Evolutionary conservation across 1,139 yeast species (phyloP).

Genomic region (Geotrichum restrictum): DNA sequence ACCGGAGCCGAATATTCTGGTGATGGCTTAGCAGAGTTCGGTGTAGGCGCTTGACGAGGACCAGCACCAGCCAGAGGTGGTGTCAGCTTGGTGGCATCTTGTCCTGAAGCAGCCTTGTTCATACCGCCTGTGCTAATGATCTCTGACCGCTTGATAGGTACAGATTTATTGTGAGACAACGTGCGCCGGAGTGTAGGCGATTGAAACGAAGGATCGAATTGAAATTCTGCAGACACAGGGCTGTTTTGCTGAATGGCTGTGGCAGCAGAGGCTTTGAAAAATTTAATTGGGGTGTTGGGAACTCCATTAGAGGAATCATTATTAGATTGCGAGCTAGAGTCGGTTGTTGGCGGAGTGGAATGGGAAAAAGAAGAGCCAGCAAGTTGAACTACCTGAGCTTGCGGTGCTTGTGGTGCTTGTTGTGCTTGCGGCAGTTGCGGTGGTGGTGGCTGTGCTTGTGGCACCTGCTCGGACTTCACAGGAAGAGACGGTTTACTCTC

Average conservation of each 20-base stretch:
- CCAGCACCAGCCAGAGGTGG: neutral
- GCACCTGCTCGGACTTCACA: neutral
- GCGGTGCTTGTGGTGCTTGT: neutral
- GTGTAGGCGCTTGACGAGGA: neutral
- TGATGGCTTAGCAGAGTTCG: too few relatives aligned
- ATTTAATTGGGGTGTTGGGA: constrained; percentile 17
- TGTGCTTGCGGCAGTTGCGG: neutral
- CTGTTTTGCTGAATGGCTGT: constrained; percentile 44
- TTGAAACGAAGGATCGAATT: constrained; percentile 47
- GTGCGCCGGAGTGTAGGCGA: constrained; percentile 52
- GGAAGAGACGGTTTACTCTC: constrained; percentile 7
- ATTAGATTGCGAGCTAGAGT: neutral
- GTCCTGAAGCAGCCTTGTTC: neutral
- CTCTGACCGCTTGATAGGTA: constrained; percentile 41
- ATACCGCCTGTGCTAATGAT: neutral
- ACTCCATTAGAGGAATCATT: neutral
- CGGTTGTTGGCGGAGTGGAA: constrained; percentile 2
- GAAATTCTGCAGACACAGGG: constrained; percentile 38
- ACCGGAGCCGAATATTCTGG: too few relatives aligned
- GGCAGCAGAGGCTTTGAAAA: constrained; percentile 18
- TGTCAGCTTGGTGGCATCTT: neutral
- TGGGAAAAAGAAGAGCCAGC: neutral
- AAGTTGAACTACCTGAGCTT: neutral
- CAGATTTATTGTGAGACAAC: constrained; percentile 54
- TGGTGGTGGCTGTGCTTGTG: neutral